Evolutionary conservation across 2,329 filamentous ascomycete genomes (phyloP).

Genomic region (Colletotrichum viniferum): DNA sequence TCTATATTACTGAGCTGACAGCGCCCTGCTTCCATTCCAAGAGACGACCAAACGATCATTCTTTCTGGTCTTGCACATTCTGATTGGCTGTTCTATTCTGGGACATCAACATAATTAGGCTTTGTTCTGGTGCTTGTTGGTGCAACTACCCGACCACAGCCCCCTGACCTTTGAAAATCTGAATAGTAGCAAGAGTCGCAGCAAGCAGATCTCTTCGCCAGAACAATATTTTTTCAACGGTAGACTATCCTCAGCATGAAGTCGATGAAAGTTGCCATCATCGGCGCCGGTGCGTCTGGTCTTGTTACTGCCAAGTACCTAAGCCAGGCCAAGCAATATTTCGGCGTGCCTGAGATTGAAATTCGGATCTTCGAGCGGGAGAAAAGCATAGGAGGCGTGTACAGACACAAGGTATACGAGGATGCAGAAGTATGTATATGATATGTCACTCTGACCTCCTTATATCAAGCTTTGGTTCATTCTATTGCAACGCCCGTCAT

Average conservation of each 20-base stretch:
- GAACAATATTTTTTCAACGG: neutral
- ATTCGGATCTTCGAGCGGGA: constrained; percentile 49
- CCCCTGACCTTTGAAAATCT: neutral
- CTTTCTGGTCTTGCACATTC: neutral
- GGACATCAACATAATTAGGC: neutral
- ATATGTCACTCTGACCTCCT: neutral
- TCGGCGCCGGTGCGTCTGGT: constrained; percentile 48
- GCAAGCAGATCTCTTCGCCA: neutral
- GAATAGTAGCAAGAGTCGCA: neutral
- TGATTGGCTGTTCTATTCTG: neutral
- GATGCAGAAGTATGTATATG: constrained; percentile 43
- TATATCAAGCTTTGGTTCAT: neutral
- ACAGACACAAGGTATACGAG: constrained; percentile 51
- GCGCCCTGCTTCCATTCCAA: neutral
- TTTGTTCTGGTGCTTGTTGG: neutral
- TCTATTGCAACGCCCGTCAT: neutral
- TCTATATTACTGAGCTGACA: neutral
- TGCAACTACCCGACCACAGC: neutral
- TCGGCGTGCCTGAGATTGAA: constrained; percentile 41
- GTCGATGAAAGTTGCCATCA: constrained; percentile 43
- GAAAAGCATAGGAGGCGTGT: constrained; percentile 49
- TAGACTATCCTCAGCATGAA: neutral
- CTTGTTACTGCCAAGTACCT: constrained; percentile 46
- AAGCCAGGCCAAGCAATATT: constrained; percentile 39
- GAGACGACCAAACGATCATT: neutral